A percentile compares a stretch with the other conserved stretches of the same genome.
Evolutionary conservation across 164 flowering plant species (phyloP).

Genomic region (Akebia trifoliata): DNA sequence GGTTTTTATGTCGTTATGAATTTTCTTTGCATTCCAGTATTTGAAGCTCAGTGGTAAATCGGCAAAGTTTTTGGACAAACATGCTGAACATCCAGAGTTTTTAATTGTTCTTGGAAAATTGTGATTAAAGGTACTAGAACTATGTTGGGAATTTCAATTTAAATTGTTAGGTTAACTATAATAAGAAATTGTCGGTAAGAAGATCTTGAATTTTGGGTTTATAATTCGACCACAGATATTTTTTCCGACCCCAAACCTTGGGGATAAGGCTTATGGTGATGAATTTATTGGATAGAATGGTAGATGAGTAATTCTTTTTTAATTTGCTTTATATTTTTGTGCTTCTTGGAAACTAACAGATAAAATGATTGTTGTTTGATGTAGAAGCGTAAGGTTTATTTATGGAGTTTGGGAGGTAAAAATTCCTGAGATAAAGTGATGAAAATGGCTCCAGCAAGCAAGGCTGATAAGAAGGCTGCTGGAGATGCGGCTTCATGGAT

Average conservation of each 20-base stretch:
- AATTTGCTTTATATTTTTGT: neutral
- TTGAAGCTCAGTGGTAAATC: neutral
- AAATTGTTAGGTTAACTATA: neutral
- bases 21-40: neutral
- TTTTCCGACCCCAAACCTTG: neutral
- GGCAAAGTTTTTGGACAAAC: neutral
- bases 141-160: neutral
- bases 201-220: neutral
- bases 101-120: neutral
- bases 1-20: neutral
- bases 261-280: neutral
- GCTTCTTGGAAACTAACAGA: slow-evolving; percentile 6
- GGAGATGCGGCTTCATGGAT: slow-evolving; percentile 40
- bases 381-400: slow-evolving; percentile 6
- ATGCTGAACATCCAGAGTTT: neutral
- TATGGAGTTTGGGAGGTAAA: slow-evolving; percentile 6
- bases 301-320: neutral
- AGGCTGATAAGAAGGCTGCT: slow-evolving; percentile 35
- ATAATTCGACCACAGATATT: neutral
- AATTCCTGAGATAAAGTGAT: neutral
- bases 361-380: neutral
- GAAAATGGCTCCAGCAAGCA: slow-evolving; percentile 35
- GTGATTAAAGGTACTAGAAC: neutral
- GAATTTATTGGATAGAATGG: neutral
- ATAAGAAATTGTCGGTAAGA: neutral